A percentile compares a stretch with the other conserved stretches of the same genome.
These are phyloP conservation scores for Podochytrium sp. DNA, from an alignment of 192 early-diverging fungal species.

Conservation along the genomic window DNA sequence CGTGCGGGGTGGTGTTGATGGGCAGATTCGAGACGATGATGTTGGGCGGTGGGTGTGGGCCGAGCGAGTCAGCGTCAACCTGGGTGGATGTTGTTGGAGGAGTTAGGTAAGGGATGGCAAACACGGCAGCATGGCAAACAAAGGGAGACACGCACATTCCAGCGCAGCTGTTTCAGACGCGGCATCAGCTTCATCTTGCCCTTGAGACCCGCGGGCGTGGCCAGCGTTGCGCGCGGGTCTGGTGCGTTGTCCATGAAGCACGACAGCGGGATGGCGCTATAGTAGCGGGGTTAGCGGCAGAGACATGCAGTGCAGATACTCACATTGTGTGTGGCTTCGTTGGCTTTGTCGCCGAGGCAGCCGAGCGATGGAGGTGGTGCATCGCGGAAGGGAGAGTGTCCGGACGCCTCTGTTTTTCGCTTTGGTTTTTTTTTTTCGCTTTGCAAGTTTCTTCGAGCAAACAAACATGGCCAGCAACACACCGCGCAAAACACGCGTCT, in stretches of 20 bases:
- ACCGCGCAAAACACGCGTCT: too few species aligned
- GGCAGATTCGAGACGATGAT: conserved; percentile 19
- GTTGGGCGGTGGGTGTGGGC: conserved; percentile 6
- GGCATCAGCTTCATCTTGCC: conserved; percentile 30
- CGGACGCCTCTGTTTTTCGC: too few species aligned
- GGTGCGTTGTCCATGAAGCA: not conserved
- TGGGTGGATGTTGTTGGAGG: not conserved
- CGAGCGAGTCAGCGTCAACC: conserved; percentile 9
- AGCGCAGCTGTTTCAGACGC: conserved; percentile 3
- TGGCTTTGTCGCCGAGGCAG: too few species aligned
- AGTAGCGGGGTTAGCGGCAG: too few species aligned
- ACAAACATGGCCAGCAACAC: too few species aligned
- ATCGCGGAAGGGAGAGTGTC: too few species aligned
- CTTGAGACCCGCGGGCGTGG: conserved; percentile 7
- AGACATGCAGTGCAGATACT: too few species aligned
- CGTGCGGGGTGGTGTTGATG: conserved; percentile 2
- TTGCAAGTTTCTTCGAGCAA: too few species aligned
- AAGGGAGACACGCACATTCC: not conserved
- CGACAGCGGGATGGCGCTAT: conserved; percentile 13
- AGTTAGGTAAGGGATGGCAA: not conserved
- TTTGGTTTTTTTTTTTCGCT: too few species aligned
- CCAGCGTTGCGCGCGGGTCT: not conserved
- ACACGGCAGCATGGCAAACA: not conserved
- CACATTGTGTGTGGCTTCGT: too few species aligned
- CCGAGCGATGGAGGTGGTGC: too few species aligned